Percentiles rank a stretch among this genome's conserved stretches.
phyloP scores from a whole-genome alignment of 139 green algal species.

The Ulvella scutata region DNA sequence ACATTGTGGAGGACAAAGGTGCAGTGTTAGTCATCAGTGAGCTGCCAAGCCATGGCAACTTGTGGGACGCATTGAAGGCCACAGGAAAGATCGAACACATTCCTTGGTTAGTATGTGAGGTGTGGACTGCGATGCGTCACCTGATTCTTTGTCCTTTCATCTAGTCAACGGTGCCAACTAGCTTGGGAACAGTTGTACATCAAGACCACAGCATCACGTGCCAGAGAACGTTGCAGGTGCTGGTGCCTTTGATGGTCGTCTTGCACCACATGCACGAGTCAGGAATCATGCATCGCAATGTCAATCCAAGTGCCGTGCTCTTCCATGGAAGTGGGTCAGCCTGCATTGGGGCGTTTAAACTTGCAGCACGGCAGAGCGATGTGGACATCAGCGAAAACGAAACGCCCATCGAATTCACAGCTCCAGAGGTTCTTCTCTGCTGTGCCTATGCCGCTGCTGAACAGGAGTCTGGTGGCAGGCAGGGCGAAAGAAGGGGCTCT shows the following conservation, averaged over 20 bases:
- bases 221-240: neutral
- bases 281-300: neutral
- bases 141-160: neutral
- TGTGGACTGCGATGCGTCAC: too few species aligned
- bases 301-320: neutral
- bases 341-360: neutral
- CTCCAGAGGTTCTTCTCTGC: neutral
- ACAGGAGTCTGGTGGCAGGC: neutral
- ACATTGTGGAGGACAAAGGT: neutral
- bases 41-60: neutral
- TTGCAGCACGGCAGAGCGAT: neutral
- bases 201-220: too few species aligned
- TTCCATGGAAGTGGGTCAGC: neutral
- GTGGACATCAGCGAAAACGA: neutral
- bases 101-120: neutral
- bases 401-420: neutral
- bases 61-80: neutral
- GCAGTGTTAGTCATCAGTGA: neutral
- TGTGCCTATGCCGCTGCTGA: too few species aligned
- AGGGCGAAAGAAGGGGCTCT: too few species aligned
- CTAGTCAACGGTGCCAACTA: neutral
- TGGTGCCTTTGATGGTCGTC: neutral
- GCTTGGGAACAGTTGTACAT: too few species aligned
- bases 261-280: neutral
- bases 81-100: neutral